Evolutionary conservation across 306 rosid genomes (phyloP), one percentile per base, ranked within the genome.

Genomic region (Cucurbita pepo): DNA sequence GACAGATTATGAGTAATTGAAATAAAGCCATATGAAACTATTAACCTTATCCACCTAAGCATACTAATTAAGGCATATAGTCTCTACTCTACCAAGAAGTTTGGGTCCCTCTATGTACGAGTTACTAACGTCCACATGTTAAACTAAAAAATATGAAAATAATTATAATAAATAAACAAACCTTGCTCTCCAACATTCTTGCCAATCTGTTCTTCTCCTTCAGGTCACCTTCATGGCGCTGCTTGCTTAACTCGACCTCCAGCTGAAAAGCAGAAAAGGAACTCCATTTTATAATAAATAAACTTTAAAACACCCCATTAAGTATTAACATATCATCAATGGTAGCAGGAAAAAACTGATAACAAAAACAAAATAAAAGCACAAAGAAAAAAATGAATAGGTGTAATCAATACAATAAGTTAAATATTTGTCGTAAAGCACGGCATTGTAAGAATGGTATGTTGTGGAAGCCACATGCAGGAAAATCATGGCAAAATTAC

Each of bases 141-240:
- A 15, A 15, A 51, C 55, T 51, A 51, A 50, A 13, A 50, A 43
- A 43, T 1, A 5, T 7, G 7, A 38, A 10, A 50, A 50, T 50
- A 1, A 2, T 10, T 12, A 10, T 11, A 51, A 52, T 50, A 51
- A 51, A 53, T n/a, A 53, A 53, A 53, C 89, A 57, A 25, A 91
- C 99, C 90, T 89, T 88, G 48, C 82, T 80, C 60, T 78, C 84
- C 58, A 80, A 60, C 92, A 95, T 91, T 43, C 96, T 86, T 12
- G 52, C 34, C 69, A 95, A 85, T 73, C 97, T 83, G 81, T 83
- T 85, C 82, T 95, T 95, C 86, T 95, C 99, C 83, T 80, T 79
- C 43, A 95, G 81, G 73, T 95, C 99, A 54, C 91, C 97, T 60
- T 89, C 95, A 81, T 95, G 99, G 43, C 93, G 84, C 76, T 89